Evolutionary conservation across 1,284 basidiomycete genomes (phyloP), one percentile per base, ranked within the genome.

Genomic region (Xerocomus amazonicus): DNA sequence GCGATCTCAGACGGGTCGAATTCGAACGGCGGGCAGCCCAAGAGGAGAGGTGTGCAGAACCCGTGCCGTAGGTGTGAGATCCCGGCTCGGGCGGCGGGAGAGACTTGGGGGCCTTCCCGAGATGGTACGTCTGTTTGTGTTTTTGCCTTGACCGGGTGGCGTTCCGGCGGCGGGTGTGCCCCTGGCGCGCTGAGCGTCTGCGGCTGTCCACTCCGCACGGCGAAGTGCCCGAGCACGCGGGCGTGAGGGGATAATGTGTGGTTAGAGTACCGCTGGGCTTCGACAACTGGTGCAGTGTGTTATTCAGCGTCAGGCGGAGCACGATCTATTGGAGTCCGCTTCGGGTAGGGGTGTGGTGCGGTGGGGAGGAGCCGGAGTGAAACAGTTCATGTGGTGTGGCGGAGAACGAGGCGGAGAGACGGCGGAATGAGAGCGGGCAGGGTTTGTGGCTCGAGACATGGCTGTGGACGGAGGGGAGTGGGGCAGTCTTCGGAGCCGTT

Each of bases 241-340:
- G 93, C 95, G 67, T 93, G 96, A 0, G 93, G 93, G 2, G 88
- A 92, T 2, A 97, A 73, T 0, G 93, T 97, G 62, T 95, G 92
- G 59, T 95, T 91, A 3, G 90, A 92, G 56, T n/a, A n/a, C 87
- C 79, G 23, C 82, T 86, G 48, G 97, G 79, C 3, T 88, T 90
- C 16, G 89, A 86, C 16, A 97, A 74, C 55, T 94, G 89, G 43
- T 87, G 87, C 19, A 95, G 77, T 8, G 83, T 81, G 59, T 84
- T 84, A 71, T 89, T 91, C 29, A 73, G 59, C 2, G 75, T 72
- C 0, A 84, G 83, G 23, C 84, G 83, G 47, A 92, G 77, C 16
- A 87, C 75, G 59, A 92, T 90, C 56, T 79, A n/a, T n/a, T 78
- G 28, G 79, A 76, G 45, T 78, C 73, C 45, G 57, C 27, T 9